Percentiles rank a stretch among this genome's conserved stretches.
Evolutionary conservation across 768 basidiomycete genomes (phyloP).

Genomic region (Hortiboletus campestris): DNA sequence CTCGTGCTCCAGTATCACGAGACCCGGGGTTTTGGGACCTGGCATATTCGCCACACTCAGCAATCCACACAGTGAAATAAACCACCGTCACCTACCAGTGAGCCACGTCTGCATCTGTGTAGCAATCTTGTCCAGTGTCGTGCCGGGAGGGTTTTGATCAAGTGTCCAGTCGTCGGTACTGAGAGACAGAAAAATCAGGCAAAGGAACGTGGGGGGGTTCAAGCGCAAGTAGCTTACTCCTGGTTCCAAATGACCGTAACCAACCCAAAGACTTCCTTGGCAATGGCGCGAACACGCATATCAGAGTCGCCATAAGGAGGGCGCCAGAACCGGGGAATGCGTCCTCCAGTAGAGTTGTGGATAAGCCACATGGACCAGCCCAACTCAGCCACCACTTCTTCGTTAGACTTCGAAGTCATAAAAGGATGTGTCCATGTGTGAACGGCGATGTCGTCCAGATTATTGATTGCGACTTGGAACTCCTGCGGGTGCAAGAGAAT

Average conservation of each 20-base stretch:
- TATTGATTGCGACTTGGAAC: constrained; percentile 53
- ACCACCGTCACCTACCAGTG: constrained; percentile 36
- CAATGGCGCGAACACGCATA: constrained; percentile 80
- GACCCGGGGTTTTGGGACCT: constrained; percentile 74
- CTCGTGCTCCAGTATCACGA: constrained; percentile 87
- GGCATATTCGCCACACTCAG: not conserved
- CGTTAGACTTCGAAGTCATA: constrained; percentile 76
- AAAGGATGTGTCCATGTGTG: constrained; percentile 70
- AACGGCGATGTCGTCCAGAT: constrained; percentile 39
- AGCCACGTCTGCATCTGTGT: constrained; percentile 55
- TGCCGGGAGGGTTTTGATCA: constrained; percentile 35
- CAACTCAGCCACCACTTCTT: constrained; percentile 63
- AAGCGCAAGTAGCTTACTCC: constrained; percentile 50
- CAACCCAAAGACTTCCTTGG: constrained; percentile 82
- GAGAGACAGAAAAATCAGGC: constrained; percentile 1
- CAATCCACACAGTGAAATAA: not conserved
- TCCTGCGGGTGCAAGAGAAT: constrained; percentile 55
- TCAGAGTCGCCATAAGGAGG: constrained; percentile 88
- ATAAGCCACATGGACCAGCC: constrained; percentile 83
- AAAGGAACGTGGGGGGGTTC: not conserved
- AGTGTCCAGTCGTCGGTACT: constrained; percentile 81
- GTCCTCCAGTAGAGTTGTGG: constrained; percentile 77
- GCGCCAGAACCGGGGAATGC: constrained; percentile 77
- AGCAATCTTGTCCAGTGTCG: constrained; percentile 48
- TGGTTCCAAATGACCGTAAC: constrained; percentile 88